phyloP scores from a whole-genome alignment of 257 asterid genomes.

The Solanum chmielewskii region DNA sequence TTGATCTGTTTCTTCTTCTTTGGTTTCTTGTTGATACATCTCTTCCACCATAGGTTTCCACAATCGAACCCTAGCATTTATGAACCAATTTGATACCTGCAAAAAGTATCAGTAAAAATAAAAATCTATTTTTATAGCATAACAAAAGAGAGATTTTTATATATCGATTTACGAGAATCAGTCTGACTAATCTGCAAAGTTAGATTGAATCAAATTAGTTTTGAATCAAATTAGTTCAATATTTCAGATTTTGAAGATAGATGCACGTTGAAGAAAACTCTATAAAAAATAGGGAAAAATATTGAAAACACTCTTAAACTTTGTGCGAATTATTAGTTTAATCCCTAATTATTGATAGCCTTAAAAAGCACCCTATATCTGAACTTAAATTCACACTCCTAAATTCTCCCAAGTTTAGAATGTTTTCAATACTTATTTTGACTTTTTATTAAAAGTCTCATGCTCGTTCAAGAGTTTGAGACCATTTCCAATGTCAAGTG shows the following conservation, averaged over 20 bases:
- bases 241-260: neutral
- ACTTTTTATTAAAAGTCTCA: neutral
- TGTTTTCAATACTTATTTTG: neutral
- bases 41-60: slow-evolving; percentile 94
- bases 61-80: slow-evolving; percentile 86
- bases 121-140: too few relatives aligned
- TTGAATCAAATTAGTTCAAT: neutral
- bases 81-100: slow-evolving; percentile 92
- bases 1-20: slow-evolving; percentile 16
- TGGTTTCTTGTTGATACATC: slow-evolving; percentile 61
- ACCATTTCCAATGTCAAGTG: neutral
- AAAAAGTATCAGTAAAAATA: neutral
- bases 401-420: neutral
- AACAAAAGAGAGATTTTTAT: neutral
- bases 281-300: neutral
- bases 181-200: accelerated
- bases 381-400: neutral
- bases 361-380: too few relatives aligned
- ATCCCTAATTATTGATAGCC: neutral
- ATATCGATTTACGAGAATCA: neutral
- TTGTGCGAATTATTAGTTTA: accelerated
- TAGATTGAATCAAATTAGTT: neutral
- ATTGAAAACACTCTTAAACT: too few relatives aligned
- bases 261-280: neutral
- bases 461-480: too few relatives aligned